phyloP scores from a whole-genome alignment of 805 yeast genomes.

The Candida verbasci region DNA sequence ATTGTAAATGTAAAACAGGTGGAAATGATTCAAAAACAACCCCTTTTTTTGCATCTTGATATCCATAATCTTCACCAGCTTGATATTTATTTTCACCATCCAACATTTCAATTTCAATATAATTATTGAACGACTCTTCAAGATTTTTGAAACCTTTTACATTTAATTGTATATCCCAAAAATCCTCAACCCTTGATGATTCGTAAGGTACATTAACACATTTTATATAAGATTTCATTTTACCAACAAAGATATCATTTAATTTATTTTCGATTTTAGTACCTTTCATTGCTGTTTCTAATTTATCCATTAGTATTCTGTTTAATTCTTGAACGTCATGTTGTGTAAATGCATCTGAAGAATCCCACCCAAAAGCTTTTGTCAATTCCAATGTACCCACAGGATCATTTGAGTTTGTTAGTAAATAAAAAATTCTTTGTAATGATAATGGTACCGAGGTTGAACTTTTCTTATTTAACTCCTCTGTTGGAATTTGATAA shows the following conservation, averaged over 20 bases:
- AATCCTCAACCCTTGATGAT: slow-evolving; percentile 86
- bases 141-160: slow-evolving; percentile 78
- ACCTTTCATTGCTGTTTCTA: slow-evolving; percentile 88
- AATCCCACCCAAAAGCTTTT: slow-evolving; percentile 94
- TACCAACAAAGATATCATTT: slow-evolving; percentile 87
- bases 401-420: slow-evolving; percentile 69
- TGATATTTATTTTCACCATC: slow-evolving; percentile 95
- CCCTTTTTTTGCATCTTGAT: slow-evolving; percentile 96
- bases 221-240: slow-evolving; percentile 90
- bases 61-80: slow-evolving; percentile 77
- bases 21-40: slow-evolving; percentile 90
- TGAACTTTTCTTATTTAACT: slow-evolving; percentile 31
- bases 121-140: slow-evolving; percentile 74
- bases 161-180: slow-evolving; percentile 96
- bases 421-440: slow-evolving; percentile 80
- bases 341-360: slow-evolving; percentile 91
- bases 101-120: slow-evolving; percentile 81
- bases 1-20: slow-evolving; percentile 86
- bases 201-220: slow-evolving; percentile 93
- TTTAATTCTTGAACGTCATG: slow-evolving; percentile 97
- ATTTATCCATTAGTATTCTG: slow-evolving; percentile 89
- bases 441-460: slow-evolving; percentile 69
- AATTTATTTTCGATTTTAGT: slow-evolving; percentile 57
- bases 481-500: slow-evolving; percentile 80
- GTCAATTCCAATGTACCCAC: slow-evolving; percentile 86